Conservation (phyloP, 768 basidiomycete genomes). For the Russula foetens region DNA sequence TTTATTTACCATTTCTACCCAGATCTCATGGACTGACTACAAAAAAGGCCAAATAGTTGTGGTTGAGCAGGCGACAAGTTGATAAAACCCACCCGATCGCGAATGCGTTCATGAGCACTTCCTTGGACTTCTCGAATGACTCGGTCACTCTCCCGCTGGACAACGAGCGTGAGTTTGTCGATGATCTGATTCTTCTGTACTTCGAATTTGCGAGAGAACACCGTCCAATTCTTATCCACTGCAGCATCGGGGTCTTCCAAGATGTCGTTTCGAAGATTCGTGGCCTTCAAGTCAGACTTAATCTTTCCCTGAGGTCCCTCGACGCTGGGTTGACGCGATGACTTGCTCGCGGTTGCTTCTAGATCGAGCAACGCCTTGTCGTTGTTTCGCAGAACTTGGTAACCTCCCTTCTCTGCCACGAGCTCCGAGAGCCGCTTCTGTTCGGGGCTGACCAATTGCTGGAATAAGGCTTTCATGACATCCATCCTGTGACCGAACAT, state of each 20-base stretch:
- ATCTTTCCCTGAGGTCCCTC: no score
- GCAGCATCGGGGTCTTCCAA: conserved; percentile 21
- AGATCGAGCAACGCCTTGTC: conserved; percentile 17
- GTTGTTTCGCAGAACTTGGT: conserved; percentile 15
- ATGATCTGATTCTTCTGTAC: conserved; percentile 15
- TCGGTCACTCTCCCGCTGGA: conserved; percentile 17
- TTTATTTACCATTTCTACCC: conserved; percentile 24
- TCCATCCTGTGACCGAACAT: conserved; percentile 13
- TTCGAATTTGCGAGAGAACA: conserved; percentile 22
- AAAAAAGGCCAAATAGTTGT: neutral
- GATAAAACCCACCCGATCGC: neutral
- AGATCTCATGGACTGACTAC: conserved; percentile 11
- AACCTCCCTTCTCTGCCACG: conserved; percentile 22
- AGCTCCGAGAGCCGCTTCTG: conserved; percentile 5
- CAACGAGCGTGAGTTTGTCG: conserved; percentile 7
- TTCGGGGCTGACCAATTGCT: conserved; percentile 14
- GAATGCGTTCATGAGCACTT: conserved; percentile 24
- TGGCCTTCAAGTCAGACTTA: neutral
- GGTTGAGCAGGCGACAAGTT: no score
- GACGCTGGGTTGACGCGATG: no score
- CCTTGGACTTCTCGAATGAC: conserved; percentile 16
- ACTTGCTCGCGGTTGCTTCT: conserved; percentile 7
- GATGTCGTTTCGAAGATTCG: conserved; percentile 18
- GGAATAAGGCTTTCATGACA: conserved; percentile 11
- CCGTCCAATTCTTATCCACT: conserved; percentile 14